A percentile compares a stretch with the other conserved stretches of the same genome.
Conservation (phyloP, 148 eudicot species). For the Fallopia convolvulus region DNA sequence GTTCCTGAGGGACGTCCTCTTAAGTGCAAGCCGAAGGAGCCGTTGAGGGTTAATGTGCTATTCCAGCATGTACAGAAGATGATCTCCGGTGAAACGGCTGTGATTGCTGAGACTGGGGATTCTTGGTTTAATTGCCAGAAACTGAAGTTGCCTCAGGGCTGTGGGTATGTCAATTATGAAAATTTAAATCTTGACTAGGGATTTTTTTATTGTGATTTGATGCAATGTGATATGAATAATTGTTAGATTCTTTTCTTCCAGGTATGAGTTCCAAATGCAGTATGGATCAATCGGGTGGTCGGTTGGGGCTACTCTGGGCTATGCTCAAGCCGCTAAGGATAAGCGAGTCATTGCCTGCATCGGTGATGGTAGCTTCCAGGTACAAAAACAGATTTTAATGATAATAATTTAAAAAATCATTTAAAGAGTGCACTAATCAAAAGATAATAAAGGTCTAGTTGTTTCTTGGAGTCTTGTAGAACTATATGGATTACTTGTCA, state of each 20-base stretch:
- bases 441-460: neutral
- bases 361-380: slow-evolving; percentile 99
- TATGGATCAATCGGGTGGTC: slow-evolving; percentile 99
- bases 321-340: slow-evolving; percentile 74
- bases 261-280: slow-evolving; percentile 93
- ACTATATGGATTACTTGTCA: neutral
- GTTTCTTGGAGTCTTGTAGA: neutral
- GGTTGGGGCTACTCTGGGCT: slow-evolving; percentile 91
- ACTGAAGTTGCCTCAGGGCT: slow-evolving; percentile 62
- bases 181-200: neutral
- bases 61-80: slow-evolving; percentile 67
- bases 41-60: slow-evolving; percentile 68
- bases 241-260: slow-evolving; percentile 14
- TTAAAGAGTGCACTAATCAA: neutral
- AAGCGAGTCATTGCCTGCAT: slow-evolving; percentile 88
- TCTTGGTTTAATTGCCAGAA: slow-evolving; percentile 91
- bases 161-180: slow-evolving; percentile 47
- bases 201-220: neutral
- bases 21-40: slow-evolving; percentile 44
- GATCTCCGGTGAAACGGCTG: slow-evolving; percentile 58
- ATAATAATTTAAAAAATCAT: too few relatives aligned
- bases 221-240: neutral
- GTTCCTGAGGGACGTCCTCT: slow-evolving; percentile 66
- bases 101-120: slow-evolving; percentile 83
- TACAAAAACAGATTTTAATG: slow-evolving; percentile 10